phyloP scores from a whole-genome alignment of 1,139 yeast species.

The Geotrichum phurueaensis region DNA sequence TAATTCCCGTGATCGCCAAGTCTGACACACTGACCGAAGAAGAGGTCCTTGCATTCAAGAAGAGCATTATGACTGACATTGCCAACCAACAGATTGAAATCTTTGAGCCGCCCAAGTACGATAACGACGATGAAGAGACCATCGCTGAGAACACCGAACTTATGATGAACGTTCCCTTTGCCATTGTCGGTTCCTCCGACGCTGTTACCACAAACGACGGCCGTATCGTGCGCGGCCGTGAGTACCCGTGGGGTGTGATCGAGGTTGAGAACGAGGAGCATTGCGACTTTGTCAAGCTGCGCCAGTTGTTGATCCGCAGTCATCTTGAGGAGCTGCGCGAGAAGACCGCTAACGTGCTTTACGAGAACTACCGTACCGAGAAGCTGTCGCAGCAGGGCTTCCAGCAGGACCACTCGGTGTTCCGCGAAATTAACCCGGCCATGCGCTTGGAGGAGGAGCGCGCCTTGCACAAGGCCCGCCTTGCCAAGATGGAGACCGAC shows the following conservation, averaged over 20 bases:
- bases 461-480: conserved; percentile 85
- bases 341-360: conserved; percentile 65
- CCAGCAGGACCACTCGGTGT: conserved; percentile 85
- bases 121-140: conserved; percentile 89
- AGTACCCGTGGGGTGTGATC: conserved; percentile 96
- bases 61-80: conserved; percentile 65
- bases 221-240: conserved; percentile 92
- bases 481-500: conserved; percentile 91
- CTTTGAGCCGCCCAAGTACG: conserved; percentile 74
- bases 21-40: conserved; percentile 89
- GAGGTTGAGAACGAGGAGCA: conserved; percentile 95
- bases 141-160: conserved; percentile 61
- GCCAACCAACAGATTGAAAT: conserved; percentile 67
- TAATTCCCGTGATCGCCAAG: conserved; percentile 92
- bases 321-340: conserved; percentile 94
- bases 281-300: conserved; percentile 85
- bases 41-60: conserved; percentile 72
- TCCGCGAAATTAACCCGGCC: conserved; percentile 90
- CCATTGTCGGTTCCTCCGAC: conserved; percentile 90
- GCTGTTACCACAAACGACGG: conserved; percentile 70
- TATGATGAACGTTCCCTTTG: conserved; percentile 55
- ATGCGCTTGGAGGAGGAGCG: conserved; percentile 92
- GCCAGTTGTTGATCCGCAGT: conserved; percentile 83
- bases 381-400: conserved; percentile 80
- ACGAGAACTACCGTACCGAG: conserved; percentile 84